phyloP scores from a whole-genome alignment of 1,139 yeast genomes.

The Geotrichum carabidarum region DNA sequence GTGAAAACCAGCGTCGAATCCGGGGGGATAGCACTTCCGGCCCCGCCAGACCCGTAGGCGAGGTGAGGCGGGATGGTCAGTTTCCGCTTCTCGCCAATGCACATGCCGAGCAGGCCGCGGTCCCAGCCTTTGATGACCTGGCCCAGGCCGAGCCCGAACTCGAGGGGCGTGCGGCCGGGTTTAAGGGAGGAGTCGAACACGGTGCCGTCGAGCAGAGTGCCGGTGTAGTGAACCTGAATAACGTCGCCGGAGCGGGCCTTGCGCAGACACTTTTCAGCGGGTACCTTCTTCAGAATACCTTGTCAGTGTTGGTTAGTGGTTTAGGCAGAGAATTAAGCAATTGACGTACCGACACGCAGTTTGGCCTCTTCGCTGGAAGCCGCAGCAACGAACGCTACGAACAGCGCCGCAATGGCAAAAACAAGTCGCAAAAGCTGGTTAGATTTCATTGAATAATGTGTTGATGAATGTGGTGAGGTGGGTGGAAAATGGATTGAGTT shows the following conservation, averaged over 20 bases:
- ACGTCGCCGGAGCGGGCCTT: conserved; percentile 59
- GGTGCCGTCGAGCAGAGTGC: conserved; percentile 60
- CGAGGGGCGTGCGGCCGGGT: conserved; percentile 57
- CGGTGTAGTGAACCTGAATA: conserved; percentile 71
- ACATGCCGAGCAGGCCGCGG: conserved; percentile 71
- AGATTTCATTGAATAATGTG: conserved; percentile 8
- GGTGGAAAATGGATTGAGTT: not conserved
- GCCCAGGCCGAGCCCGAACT: conserved; percentile 66
- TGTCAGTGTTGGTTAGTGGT: conserved; percentile 16
- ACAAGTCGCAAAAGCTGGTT: conserved; percentile 10
- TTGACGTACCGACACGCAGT: conserved; percentile 28
- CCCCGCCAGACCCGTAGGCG: conserved; percentile 68
- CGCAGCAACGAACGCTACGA: conserved; percentile 19
- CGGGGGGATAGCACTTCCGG: conserved; percentile 72
- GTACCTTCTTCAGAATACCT: conserved; percentile 47
- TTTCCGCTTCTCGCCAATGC: conserved; percentile 79
- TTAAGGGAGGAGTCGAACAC: conserved; percentile 69
- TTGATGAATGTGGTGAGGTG: not conserved
- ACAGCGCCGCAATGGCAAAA: conserved; percentile 20
- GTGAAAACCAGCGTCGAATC: conserved; percentile 52
- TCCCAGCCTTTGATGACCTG: conserved; percentile 88
- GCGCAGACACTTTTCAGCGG: conserved; percentile 49
- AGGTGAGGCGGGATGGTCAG: conserved; percentile 70
- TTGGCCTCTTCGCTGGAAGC: conserved; percentile 28
- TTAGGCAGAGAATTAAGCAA: not conserved